Evolutionary conservation across 352 stramenopile genomes (phyloP), one percentile per base, ranked within the genome.

Genomic region (Globisporangium sylvaticum): DNA sequence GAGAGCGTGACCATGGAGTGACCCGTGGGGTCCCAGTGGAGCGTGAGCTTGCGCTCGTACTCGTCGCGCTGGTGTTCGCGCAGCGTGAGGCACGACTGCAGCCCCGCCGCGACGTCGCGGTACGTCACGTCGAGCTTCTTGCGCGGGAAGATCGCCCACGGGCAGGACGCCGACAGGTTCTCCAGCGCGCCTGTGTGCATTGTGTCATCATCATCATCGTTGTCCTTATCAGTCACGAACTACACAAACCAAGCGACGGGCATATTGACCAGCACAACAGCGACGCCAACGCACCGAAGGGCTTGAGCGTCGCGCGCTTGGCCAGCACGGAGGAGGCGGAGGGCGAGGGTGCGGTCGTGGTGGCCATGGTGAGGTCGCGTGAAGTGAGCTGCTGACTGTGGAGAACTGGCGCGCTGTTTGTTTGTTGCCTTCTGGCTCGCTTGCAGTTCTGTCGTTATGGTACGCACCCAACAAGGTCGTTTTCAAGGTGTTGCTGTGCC

Each of bases 41-140:
- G 70, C 44, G 76, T 72, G 58, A 94, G 75, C 27, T 81, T 77
- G 31, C 77, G 55, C 54, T 89, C 76, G 44, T 75, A 80, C 44
- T 80, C 81, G 14, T 73, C 65, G 31, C 86, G 86, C 54, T 91
- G 76, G n/a, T 64, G 61, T 53, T 94, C 86, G 24, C 67, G 66
- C 20, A 91, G 75, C 48, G 79, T 75, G 48, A 91, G 65, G 71
- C 86, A 92, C 22, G 73, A 76, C 10, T 69, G 70, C 20, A 94
- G 50, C 9, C 82, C 84, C 2, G 79, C 73, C 6, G 69, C 74
- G 48, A 94, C 85, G 72, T 94, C 84, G 3, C 71, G 56, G 69
- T 89, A 94, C 52, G 82, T 90, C 66, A 94, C 83, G 61, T 94
- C 86, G 61, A 94, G 69, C 69, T 90, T 89, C 73, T 94, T 92